Evolutionary conservation across 306 rosid species (phyloP).

Genomic region (Oemleria cerasiformis): DNA sequence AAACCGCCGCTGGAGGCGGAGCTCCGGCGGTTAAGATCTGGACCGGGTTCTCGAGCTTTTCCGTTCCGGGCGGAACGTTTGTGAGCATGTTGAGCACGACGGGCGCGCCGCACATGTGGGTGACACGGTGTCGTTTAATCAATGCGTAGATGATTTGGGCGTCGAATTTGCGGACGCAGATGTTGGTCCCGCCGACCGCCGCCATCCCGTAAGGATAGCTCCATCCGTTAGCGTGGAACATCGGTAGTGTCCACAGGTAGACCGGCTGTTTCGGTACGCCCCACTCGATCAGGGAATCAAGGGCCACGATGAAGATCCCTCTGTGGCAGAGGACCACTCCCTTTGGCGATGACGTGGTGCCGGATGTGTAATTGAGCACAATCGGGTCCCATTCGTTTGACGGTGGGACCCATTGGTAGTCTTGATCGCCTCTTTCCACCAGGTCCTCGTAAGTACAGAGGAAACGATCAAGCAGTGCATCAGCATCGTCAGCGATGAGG

Average conservation of each 20-base stretch:
- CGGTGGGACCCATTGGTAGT: conserved; percentile 49
- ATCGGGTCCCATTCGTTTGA: conserved; percentile 75
- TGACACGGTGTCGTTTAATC: conserved; percentile 36
- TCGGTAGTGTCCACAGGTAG: conserved; percentile 69
- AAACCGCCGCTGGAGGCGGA: conserved; percentile 43
- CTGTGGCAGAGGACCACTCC: conserved; percentile 75
- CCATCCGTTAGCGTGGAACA: conserved; percentile 83
- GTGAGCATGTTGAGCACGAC: conserved; percentile 65
- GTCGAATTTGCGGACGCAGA: conserved; percentile 53
- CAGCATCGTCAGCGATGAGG: conserved; percentile 40
- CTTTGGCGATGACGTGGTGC: conserved; percentile 76
- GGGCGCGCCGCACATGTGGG: conserved; percentile 78
- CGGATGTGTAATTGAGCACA: conserved; percentile 61
- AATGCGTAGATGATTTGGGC: conserved; percentile 34
- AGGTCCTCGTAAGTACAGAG: conserved; percentile 37
- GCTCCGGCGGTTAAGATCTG: conserved; percentile 51
- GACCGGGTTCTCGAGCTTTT: conserved; percentile 30
- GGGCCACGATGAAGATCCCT: conserved; percentile 36
- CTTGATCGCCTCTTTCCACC: conserved; percentile 40
- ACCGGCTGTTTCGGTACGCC: conserved; percentile 39
- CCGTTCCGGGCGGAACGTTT: background rate
- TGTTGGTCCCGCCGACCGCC: conserved; percentile 60
- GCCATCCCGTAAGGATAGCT: conserved; percentile 72
- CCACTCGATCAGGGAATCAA: conserved; percentile 58
- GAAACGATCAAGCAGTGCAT: background rate